Conservation (phyloP, 805 yeast genomes). For the Phaffomyces thermotolerans region DNA sequence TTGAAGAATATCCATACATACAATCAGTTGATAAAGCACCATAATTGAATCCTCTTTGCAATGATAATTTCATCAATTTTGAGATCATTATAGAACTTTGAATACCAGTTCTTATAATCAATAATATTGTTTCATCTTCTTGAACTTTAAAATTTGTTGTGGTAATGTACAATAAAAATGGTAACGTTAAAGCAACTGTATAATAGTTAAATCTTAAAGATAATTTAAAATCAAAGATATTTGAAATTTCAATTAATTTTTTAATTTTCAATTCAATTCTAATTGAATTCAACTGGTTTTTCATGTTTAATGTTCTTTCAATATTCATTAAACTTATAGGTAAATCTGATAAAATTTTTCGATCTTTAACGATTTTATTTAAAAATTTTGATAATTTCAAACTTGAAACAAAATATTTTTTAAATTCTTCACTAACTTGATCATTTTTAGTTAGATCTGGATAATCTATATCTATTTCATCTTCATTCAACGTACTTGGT, state of each 20-base stretch:
- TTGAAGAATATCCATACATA: conserved; percentile 37
- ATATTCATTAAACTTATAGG: conserved; percentile 34
- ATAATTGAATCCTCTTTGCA: conserved; percentile 26
- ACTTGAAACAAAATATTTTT: conserved; percentile 27
- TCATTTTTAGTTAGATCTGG: conserved; percentile 22
- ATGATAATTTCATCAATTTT: conserved; percentile 29
- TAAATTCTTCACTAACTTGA: conserved; percentile 20
- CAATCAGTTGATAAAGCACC: conserved; percentile 41
- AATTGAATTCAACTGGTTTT: conserved; percentile 28
- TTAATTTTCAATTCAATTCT: conserved; percentile 28
- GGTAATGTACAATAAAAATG: conserved; percentile 35
- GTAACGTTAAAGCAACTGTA: conserved; percentile 35
- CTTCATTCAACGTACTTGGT: conserved; percentile 36
- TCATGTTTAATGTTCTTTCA: conserved; percentile 33
- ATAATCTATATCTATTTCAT: conserved; percentile 36
- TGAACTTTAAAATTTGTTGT: conserved; percentile 28
- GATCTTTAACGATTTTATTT: conserved; percentile 34
- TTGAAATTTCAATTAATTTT: conserved; percentile 18
- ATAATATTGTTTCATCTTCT: conserved; percentile 36
- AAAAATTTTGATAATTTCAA: conserved; percentile 31
- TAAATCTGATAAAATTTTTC: conserved; percentile 27
- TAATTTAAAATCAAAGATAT: conserved; percentile 35
- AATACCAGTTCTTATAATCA: conserved; percentile 33
- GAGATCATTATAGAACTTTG: conserved; percentile 34
- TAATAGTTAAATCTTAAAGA: conserved; percentile 36